Evolutionary conservation across 2,329 filamentous ascomycete species (phyloP), one percentile per base, ranked within the genome.

Genomic region (Ascocoryne sarcoides): DNA sequence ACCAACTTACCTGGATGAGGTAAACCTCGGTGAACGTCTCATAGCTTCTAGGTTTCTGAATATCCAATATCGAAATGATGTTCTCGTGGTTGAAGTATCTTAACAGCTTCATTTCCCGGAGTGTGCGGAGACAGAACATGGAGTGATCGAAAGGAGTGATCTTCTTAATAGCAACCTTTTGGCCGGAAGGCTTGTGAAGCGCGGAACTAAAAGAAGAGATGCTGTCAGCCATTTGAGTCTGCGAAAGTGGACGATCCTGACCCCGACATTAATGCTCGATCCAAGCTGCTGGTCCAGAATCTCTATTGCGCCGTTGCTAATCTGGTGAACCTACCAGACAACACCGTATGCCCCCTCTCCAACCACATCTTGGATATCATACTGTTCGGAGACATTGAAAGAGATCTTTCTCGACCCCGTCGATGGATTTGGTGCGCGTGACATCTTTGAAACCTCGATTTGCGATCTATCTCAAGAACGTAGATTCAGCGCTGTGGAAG

Each of bases 61-160:
- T 98, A 63, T 98, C 92, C 54, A 98, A 79, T 56, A 98, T 98
- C 38, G 89, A 96, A 62, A 98, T 98, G 69, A 98, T 96, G 67
- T 98, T 98, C 68, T 98, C 92, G 63, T 98, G 92, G 69, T 96
- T 98, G 73, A 98, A 98, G 68, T 98, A 96, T 58, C 92, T 79
- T 58, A 98, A 71, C 43, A 98, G 75, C 76, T 98, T 98, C 92
- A 98, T 98, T 69, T 98, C 92, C 65, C 92, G 88, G 52, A 98
- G 72, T 1, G 92, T 98, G 63, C 92, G 76, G 58, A 98, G 70
- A 64, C 90, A 95, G 73, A 95, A 95, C 89, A 95, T 95, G 62
- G 88, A 95, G 64, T 96, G 92, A 60, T 98, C 92, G 65, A 98
- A 98, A 4, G 92, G 92, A 0, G 89, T 96, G 59, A 98, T 98